These are phyloP conservation scores for Mycena filopes DNA, from an alignment of 768 basidiomycete species.

Conservation along the genomic window DNA sequence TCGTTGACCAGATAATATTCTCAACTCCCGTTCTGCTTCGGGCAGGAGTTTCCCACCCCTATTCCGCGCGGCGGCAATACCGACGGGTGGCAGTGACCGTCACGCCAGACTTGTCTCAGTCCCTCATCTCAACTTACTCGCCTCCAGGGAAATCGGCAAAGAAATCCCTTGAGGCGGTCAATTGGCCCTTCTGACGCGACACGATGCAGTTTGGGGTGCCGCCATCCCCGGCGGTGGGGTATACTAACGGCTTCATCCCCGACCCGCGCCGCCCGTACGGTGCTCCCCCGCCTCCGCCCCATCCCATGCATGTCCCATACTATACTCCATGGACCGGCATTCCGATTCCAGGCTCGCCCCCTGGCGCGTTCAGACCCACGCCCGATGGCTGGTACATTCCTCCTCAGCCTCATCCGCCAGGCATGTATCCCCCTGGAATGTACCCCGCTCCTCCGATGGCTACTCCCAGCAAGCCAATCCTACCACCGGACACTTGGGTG, in stretches of 20 bases:
- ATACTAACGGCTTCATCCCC: slow-evolving; percentile 20
- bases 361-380: slow-evolving; percentile 19
- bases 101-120: too few relatives aligned
- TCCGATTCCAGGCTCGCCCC: slow-evolving; percentile 4
- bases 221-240: background rate
- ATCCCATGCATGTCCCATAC: slow-evolving; percentile 7
- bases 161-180: too few relatives aligned
- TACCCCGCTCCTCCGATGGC: background rate
- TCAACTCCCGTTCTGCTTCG: too few relatives aligned
- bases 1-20: too few relatives aligned
- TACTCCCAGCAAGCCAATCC: background rate
- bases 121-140: too few relatives aligned
- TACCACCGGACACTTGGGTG: slow-evolving; percentile 31
- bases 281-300: background rate
- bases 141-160: too few relatives aligned
- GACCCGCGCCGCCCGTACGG: slow-evolving; percentile 23
- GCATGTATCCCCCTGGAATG: too few relatives aligned
- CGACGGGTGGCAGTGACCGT: too few relatives aligned
- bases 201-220: slow-evolving; percentile 21
- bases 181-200: too few relatives aligned
- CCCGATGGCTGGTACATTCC: slow-evolving; percentile 32
- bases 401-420: background rate
- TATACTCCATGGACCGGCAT: slow-evolving; percentile 8
- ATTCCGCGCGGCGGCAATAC: too few relatives aligned
- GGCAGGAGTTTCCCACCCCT: too few relatives aligned